Evolutionary conservation across 331 rosid genomes (phyloP), one percentile per base, ranked within the genome.

Genomic region (Rhamnella rubrinervis): DNA sequence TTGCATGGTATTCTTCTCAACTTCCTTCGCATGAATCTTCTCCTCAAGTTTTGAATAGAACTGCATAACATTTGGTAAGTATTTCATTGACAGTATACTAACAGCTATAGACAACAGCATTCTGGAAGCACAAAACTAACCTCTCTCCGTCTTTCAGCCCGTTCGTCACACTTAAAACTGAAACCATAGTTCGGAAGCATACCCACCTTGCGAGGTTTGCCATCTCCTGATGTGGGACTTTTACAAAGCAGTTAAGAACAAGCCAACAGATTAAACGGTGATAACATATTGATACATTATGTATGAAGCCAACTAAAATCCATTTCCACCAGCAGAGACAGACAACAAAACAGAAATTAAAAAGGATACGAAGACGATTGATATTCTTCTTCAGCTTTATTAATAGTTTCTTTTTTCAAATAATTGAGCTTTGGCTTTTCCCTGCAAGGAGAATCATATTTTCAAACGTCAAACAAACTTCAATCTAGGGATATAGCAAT

Each of bases 1-100:
- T 84, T 95, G 97, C 73, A 92, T 56, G 75, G 80, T 82, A 80
- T 71, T 95, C 86, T 89, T 82, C 79, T 95, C 99, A 63, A 71
- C 81, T 82, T 95, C 97, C 88, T 89, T 95, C n/a, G 96, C 99
- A 55, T 92, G 96, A 85, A 85, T 87, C 87, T 88, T 95, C 81
- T 95, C 99, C 87, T 92, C 99, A 7, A 95, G 93, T 79, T 95
- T 89, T 65, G 96, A 55, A 77, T 95, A 95, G 81, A 91, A 95
- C 99, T 95, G 92, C 71, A 79, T 79, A 78, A 60, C 44, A 86
- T 75, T 75, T 44, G 71, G 46, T 39, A 57, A 62, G 66, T 13
- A 56, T 39, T 61, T 23, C 28, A 28, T 70, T 52, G 64, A 55
- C 35, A 39, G 8, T 25, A 58, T 4, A 63, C 26, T 58, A 16